Evolutionary conservation across 345 rosid genomes (phyloP).

Genomic region (Boechera stricta): DNA sequence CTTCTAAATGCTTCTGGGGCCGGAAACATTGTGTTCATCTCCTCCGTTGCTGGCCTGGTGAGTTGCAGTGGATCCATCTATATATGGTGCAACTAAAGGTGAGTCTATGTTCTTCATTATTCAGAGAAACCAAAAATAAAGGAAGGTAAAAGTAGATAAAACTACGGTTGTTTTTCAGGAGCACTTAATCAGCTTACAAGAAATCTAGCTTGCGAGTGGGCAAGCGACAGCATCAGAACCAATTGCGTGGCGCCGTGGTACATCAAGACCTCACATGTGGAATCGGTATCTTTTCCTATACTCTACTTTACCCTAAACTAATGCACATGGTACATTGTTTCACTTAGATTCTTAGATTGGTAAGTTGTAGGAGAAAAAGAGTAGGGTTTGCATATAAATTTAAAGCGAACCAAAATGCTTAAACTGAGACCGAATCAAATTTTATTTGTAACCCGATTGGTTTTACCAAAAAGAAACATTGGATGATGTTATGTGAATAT

Average conservation of each 20-base stretch:
- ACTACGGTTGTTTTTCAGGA: constrained; percentile 43
- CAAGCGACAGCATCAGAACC: constrained; percentile 80
- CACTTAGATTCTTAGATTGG: neutral
- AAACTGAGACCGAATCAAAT: neutral
- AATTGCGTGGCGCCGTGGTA: constrained; percentile 90
- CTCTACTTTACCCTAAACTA: too few relatives aligned
- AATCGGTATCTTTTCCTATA: constrained; percentile 40
- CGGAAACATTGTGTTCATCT: constrained; percentile 81
- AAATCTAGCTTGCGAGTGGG: constrained; percentile 93
- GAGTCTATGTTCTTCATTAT: neutral
- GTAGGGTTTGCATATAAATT: neutral
- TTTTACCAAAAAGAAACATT: neutral
- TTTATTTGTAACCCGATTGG: neutral
- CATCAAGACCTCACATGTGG: constrained; percentile 76
- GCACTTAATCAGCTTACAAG: constrained; percentile 85
- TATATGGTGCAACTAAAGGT: constrained; percentile 69
- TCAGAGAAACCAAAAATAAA: neutral
- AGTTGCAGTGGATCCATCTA: constrained; percentile 67
- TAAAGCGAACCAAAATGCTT: neutral
- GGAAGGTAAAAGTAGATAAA: neutral
- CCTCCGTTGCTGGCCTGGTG: constrained; percentile 72
- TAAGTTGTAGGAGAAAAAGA: neutral
- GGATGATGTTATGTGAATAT: neutral
- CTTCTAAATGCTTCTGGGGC: constrained; percentile 80
- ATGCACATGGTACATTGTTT: constrained; percentile 1